These are phyloP conservation scores for Xylariaceae sp. DNA, from an alignment of 2,329 filamentous ascomycete genomes.

Conservation along the genomic window DNA sequence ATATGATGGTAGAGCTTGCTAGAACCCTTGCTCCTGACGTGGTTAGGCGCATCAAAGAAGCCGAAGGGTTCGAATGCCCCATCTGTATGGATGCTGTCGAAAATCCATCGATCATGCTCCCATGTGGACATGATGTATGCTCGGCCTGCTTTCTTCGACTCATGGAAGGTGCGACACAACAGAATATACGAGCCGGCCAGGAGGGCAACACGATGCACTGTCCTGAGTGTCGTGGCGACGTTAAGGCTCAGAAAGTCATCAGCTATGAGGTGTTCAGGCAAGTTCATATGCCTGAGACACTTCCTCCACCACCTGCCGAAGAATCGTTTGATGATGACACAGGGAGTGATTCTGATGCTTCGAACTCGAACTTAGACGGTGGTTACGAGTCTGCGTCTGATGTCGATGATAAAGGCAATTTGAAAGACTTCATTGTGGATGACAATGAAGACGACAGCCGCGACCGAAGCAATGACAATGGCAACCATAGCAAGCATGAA, in stretches of 20 bases:
- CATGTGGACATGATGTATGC: constrained; percentile 80
- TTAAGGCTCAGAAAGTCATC: constrained; percentile 67
- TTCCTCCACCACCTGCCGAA: constrained; percentile 18
- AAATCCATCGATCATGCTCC: constrained; percentile 74
- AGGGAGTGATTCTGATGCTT: constrained; percentile 30
- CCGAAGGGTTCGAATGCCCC: constrained; percentile 69
- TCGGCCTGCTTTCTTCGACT: constrained; percentile 70
- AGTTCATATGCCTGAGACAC: constrained; percentile 59
- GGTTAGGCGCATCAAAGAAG: constrained; percentile 58
- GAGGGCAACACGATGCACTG: constrained; percentile 60
- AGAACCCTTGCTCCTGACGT: constrained; percentile 55
- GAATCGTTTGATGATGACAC: constrained; percentile 30
- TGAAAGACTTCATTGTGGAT: constrained; percentile 20
- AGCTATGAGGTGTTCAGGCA: constrained; percentile 70
- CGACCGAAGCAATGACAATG: constrained; percentile 14
- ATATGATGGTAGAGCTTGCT: constrained; percentile 40
- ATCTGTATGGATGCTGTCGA: constrained; percentile 74
- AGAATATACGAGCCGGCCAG: constrained; percentile 54
- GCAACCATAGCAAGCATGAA: constrained; percentile 31
- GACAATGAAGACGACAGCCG: constrained; percentile 34
- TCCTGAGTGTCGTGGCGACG: constrained; percentile 66
- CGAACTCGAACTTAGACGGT: constrained; percentile 24
- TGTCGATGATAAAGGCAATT: constrained; percentile 23
- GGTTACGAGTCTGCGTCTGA: constrained; percentile 31
- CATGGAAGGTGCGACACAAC: constrained; percentile 53